Evolutionary conservation across 2,329 filamentous ascomycete genomes (phyloP), one percentile per base, ranked within the genome.

Genomic region (Fusarium siculi): DNA sequence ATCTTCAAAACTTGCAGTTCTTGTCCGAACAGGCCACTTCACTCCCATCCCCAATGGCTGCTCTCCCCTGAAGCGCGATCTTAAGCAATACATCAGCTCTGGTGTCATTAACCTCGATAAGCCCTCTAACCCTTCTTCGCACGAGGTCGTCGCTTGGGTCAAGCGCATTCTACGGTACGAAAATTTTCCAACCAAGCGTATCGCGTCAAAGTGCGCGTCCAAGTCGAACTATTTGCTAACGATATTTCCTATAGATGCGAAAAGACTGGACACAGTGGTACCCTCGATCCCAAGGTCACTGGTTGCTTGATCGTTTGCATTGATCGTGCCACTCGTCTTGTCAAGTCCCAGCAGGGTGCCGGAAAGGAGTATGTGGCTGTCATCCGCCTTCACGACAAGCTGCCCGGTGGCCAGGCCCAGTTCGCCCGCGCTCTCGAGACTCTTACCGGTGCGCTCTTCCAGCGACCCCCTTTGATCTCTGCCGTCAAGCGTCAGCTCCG

Each of bases 311-410:
- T 97, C 81, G 94, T 97, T 81, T 97, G 94, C 85, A 93, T 98
- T 82, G 96, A 98, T 85, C 95, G 96, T 80, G 96, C 96, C 61
- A 99, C 96, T 75, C 93, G 96, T 80, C 91, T 99, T 66, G 96
- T 99, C 83, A 99, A 99, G 89, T 97, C 95, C 59, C 96, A 99
- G 86, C 96, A 99, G 85, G 95, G 96, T 80, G 96, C 96, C 70
- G 96, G 96, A 89, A 99, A 99, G 88, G 96, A 99, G 87, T 99
- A 99, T 83, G 95, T 98, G 60, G 95, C 93, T 80, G 95, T 99
- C 69, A 94, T 98, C 79, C 91, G 96, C 79, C 89, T 99, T 73
- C 96, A 99, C 85, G 95, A 97, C 86, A 97, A 95, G 86, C 89
- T 99, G 62, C 93, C 95, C 59, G 96, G 96, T 76, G 96, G 96